phyloP scores from a whole-genome alignment of 1,284 basidiomycete genomes.

The Polyporus tsugae region DNA sequence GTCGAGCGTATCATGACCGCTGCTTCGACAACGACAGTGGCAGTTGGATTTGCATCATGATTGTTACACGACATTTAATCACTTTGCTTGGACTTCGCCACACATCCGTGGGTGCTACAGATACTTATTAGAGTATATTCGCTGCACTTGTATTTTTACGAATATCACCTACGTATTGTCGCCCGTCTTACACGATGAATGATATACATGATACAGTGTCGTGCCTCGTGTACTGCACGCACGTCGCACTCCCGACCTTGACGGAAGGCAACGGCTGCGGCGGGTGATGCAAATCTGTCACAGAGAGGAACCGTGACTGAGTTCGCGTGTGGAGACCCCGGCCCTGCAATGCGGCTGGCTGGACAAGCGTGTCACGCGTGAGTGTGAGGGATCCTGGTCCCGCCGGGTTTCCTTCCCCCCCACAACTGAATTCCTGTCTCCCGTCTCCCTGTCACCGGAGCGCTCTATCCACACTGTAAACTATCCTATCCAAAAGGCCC shows the following conservation, averaged over 20 bases:
- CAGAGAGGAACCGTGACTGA: neutral
- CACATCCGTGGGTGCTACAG: neutral
- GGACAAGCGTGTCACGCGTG: neutral
- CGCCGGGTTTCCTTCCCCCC: constrained; percentile 11
- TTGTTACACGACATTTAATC: constrained; percentile 14
- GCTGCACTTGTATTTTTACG: neutral
- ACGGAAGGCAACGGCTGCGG: constrained; percentile 13
- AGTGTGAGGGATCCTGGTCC: neutral
- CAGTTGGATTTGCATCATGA: constrained; percentile 13
- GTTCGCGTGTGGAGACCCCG: neutral
- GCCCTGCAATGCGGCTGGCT: neutral
- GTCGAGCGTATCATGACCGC: constrained; percentile 66
- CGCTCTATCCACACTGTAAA: constrained; percentile 26
- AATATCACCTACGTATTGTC: neutral
- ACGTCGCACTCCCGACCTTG: neutral
- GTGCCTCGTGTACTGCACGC: neutral
- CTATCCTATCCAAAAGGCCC: constrained; percentile 23
- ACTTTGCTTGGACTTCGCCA: constrained; percentile 7
- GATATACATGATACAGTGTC: neutral
- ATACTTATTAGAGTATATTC: neutral
- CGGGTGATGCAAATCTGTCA: constrained; percentile 11
- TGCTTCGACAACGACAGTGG: constrained; percentile 14
- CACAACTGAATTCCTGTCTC: constrained; percentile 14
- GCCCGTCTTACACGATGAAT: neutral
- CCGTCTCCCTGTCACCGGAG: constrained; percentile 9